These are phyloP conservation scores for Penicillium paneum DNA, from an alignment of 2,329 filamentous ascomycete species.

Conservation along the genomic window DNA sequence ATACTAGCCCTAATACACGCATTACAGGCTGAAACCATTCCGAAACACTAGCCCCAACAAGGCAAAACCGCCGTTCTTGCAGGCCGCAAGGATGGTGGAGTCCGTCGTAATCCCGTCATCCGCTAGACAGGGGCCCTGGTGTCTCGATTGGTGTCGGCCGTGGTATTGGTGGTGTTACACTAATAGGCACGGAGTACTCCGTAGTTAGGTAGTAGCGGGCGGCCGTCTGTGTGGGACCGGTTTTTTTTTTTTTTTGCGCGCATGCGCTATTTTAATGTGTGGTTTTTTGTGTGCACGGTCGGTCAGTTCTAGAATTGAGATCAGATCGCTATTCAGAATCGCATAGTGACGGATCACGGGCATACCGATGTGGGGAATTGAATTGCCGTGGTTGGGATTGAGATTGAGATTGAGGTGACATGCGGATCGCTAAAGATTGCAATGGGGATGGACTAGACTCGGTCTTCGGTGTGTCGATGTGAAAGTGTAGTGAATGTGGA, in stretches of 20 bases:
- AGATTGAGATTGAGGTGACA: not conserved
- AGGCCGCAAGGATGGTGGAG: not conserved
- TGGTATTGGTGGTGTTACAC: not conserved
- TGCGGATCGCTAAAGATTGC: not conserved
- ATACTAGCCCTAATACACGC: not conserved
- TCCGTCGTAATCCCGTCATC: not conserved
- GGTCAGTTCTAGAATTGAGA: not conserved
- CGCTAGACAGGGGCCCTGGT: not conserved
- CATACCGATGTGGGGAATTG: not conserved
- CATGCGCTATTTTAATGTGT: not conserved
- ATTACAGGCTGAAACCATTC: not conserved
- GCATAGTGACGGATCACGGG: too few relatives aligned
- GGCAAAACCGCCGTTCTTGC: not conserved
- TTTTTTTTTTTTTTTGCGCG: not conserved
- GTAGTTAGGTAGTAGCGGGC: not conserved
- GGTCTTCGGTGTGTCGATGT: not conserved
- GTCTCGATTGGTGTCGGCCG: not conserved
- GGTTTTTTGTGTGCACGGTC: not conserved
- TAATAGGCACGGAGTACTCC: not conserved
- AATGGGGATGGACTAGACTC: not conserved
- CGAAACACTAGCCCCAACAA: not conserved
- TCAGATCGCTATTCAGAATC: too few relatives aligned
- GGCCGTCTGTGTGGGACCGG: not conserved
- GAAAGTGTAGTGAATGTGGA: not conserved
- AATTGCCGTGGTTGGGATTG: not conserved